phyloP scores from a whole-genome alignment of 2,329 filamentous ascomycete genomes.

The Neodidymelliopsis sp. region DNA sequence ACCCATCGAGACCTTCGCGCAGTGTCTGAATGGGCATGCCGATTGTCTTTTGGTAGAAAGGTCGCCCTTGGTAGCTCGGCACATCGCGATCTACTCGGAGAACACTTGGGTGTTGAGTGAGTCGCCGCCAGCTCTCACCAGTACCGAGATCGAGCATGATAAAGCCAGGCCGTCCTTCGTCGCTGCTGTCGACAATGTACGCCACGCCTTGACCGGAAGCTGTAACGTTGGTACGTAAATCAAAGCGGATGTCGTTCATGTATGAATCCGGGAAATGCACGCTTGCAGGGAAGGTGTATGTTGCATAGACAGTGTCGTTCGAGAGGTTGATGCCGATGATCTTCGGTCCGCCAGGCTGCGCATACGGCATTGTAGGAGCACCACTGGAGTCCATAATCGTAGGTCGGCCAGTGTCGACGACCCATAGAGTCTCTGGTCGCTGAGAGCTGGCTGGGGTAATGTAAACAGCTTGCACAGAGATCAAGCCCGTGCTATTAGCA shows the following conservation, averaged over 20 bases:
- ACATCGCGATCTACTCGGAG: conserved; percentile 52
- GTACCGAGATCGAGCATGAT: conserved; percentile 59
- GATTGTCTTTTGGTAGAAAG: conserved; percentile 50
- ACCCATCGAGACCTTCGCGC: conserved; percentile 58
- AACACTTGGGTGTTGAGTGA: conserved; percentile 50
- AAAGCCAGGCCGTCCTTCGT: conserved; percentile 57
- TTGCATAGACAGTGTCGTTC: conserved; percentile 57
- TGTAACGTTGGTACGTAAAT: conserved; percentile 52
- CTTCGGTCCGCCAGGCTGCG: conserved; percentile 56
- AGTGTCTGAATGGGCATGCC: conserved; percentile 47
- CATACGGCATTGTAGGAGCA: conserved; percentile 45
- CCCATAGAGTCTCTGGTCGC: conserved; percentile 51
- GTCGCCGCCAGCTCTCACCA: conserved; percentile 58
- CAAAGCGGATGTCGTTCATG: conserved; percentile 62
- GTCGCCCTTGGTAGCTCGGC: conserved; percentile 55
- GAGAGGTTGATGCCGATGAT: conserved; percentile 58
- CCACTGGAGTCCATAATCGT: conserved; percentile 43
- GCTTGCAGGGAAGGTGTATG: conserved; percentile 56
- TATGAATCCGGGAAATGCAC: conserved; percentile 58
- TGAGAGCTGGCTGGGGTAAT: conserved; percentile 53
- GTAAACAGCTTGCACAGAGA: conserved; percentile 60
- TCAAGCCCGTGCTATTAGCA: conserved; percentile 53
- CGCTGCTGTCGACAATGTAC: conserved; percentile 60
- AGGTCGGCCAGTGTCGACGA: conserved; percentile 59
- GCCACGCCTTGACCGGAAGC: conserved; percentile 55